These are phyloP conservation scores for Neurospora crassa DNA, from an alignment of 2,329 filamentous ascomycete species.

Conservation along the genomic window DNA sequence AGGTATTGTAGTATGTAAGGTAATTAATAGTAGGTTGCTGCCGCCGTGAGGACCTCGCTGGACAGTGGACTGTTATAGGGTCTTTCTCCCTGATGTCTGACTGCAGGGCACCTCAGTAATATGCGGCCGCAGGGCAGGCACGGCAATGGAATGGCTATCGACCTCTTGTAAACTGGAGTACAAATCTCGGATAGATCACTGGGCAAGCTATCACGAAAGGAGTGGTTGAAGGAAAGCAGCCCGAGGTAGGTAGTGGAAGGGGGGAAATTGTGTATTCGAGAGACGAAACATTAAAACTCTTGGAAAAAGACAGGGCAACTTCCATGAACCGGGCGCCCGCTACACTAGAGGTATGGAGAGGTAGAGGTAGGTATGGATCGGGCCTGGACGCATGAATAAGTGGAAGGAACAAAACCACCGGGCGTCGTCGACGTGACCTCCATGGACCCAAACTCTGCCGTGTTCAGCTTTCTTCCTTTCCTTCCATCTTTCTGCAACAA, in stretches of 20 bases:
- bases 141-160: background rate
- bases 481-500: background rate
- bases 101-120: background rate
- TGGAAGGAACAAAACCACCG: background rate
- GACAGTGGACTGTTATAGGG: background rate
- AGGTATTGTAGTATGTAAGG: background rate
- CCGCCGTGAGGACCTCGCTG: background rate
- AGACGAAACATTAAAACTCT: background rate
- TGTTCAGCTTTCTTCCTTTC: too few relatives aligned
- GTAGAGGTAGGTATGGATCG: background rate
- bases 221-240: background rate
- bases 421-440: background rate
- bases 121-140: background rate
- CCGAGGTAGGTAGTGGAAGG: background rate
- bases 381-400: background rate
- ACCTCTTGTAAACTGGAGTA: background rate
- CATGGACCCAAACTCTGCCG: too few relatives aligned
- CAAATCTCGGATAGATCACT: background rate
- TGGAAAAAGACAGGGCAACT: background rate
- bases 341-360: too few relatives aligned
- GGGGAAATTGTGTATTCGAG: background rate
- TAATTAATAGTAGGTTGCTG: too few relatives aligned
- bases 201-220: background rate
- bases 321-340: too few relatives aligned
- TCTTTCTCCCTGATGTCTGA: background rate